Percentiles rank a stretch among this genome's conserved stretches.
Conservation (phyloP, 2,329 filamentous ascomycete genomes). For the Gaeumannomyces tritici region DNA sequence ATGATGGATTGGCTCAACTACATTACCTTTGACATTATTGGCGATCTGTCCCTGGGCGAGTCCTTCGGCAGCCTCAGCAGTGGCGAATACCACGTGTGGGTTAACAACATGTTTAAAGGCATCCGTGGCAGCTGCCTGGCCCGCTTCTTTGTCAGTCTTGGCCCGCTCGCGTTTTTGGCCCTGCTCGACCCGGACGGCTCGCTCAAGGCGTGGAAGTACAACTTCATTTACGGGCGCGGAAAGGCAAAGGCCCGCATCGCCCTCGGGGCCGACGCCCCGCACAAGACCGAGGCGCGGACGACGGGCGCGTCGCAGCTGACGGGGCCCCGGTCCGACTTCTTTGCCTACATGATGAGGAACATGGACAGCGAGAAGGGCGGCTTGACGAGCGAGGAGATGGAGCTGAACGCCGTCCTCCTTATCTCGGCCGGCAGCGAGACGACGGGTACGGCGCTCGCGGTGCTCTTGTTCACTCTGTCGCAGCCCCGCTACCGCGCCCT, state of each 20-base stretch:
- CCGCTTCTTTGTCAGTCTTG: neutral
- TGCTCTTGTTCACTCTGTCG: conserved; percentile 7
- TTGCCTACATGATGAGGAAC: neutral
- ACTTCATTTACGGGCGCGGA: neutral
- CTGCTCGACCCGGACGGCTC: neutral
- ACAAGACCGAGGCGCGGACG: neutral
- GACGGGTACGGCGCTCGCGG: conserved; percentile 11
- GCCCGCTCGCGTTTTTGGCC: neutral
- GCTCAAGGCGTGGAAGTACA: neutral
- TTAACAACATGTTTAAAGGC: conserved; percentile 13
- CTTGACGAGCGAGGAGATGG: conserved; percentile 11
- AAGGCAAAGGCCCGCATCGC: neutral
- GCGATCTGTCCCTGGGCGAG: conserved; percentile 7
- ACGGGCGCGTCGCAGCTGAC: neutral
- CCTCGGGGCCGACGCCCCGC: neutral
- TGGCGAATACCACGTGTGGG: conserved; percentile 9
- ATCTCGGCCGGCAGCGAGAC: conserved; percentile 15
- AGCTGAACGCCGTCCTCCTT: conserved; percentile 12
- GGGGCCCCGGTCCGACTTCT: neutral
- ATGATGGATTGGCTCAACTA: conserved; percentile 16
- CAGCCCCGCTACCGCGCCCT: conserved; percentile 13
- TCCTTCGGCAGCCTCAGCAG: conserved; percentile 9
- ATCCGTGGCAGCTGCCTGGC: neutral
- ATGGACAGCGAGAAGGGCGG: neutral
- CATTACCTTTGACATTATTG: conserved; percentile 8